phyloP scores from a whole-genome alignment of 768 basidiomycete species.

The Daedalea quercina region DNA sequence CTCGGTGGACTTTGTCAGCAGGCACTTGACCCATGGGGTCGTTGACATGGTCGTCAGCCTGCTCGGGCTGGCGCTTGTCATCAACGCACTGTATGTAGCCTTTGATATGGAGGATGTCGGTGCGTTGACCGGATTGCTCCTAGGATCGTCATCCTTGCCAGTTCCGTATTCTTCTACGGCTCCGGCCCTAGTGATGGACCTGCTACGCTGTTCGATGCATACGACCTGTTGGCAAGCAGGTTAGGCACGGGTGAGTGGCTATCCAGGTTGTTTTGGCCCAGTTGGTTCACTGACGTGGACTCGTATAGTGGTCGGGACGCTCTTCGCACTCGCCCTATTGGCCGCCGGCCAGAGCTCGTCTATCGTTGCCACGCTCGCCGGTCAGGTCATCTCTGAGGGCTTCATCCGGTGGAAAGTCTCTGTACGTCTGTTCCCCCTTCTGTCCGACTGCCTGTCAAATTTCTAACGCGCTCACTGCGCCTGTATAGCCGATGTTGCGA shows the following conservation, averaged over 20 bases:
- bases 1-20: conserved; percentile 26
- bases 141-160: conserved; percentile 77
- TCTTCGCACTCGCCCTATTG: conserved; percentile 85
- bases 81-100: conserved; percentile 68
- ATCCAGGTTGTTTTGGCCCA: neutral
- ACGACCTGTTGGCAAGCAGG: conserved; percentile 55
- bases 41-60: conserved; percentile 51
- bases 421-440: conserved; percentile 32
- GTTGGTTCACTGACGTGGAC: neutral
- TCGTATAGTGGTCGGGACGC: conserved; percentile 60
- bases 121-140: neutral
- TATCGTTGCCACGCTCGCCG: conserved; percentile 83
- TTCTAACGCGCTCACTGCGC: conserved; percentile 22
- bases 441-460: conserved; percentile 12
- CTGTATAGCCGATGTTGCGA: conserved; percentile 56
- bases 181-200: conserved; percentile 34
- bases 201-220: conserved; percentile 84
- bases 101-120: neutral
- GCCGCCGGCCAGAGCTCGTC: conserved; percentile 87
- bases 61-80: conserved; percentile 79
- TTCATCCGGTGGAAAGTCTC: conserved; percentile 84
- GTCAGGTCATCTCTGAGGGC: conserved; percentile 87
- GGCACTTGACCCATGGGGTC: conserved; percentile 37
- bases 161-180: conserved; percentile 72
- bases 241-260: conserved; percentile 57